Conservation (phyloP, 257 asterid species). For the Thymus mandschuricus region DNA sequence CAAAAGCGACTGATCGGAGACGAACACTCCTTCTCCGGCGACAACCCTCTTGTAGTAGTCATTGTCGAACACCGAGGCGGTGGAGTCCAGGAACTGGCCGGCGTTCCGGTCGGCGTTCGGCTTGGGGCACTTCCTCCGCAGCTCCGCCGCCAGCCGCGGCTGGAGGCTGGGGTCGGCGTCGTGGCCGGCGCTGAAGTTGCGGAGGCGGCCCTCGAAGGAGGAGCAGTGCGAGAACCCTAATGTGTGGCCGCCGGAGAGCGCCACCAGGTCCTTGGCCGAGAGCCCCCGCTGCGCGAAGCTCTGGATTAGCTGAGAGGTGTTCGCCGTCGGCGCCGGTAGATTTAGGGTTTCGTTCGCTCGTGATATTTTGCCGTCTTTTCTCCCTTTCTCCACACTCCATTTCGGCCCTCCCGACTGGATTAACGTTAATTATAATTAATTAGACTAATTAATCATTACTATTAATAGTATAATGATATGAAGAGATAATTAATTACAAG, state of each 20-base stretch:
- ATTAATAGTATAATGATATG: not conserved
- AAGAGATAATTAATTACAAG: conserved; percentile 41
- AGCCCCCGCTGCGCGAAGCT: conserved; percentile 62
- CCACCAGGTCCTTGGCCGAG: conserved; percentile 58
- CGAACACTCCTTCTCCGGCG: conserved; percentile 60
- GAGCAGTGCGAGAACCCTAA: conserved; percentile 87
- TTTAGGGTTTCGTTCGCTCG: conserved; percentile 66
- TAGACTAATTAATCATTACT: too few relatives aligned
- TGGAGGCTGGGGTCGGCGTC: conserved; percentile 65
- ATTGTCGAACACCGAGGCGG: conserved; percentile 63
- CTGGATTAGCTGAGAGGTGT: conserved; percentile 58
- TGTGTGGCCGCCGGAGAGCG: conserved; percentile 77
- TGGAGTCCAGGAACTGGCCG: conserved; percentile 65
- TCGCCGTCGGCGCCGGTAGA: conserved; percentile 67
- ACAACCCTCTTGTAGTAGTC: conserved; percentile 52
- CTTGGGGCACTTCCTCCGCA: conserved; percentile 55
- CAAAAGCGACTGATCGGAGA: conserved; percentile 61
- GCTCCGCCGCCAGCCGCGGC: conserved; percentile 40
- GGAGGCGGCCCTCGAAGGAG: conserved; percentile 69
- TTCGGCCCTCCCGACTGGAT: conserved; percentile 69
- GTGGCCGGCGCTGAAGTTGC: conserved; percentile 58
- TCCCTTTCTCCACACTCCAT: conserved; percentile 67
- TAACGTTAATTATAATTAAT: not conserved
- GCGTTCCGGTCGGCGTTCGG: conserved; percentile 51
- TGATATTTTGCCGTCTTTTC: conserved; percentile 69